These are phyloP conservation scores for Thinopyrum elongatum DNA, from an alignment of 176 grass and related monocot species.

Conservation along the genomic window DNA sequence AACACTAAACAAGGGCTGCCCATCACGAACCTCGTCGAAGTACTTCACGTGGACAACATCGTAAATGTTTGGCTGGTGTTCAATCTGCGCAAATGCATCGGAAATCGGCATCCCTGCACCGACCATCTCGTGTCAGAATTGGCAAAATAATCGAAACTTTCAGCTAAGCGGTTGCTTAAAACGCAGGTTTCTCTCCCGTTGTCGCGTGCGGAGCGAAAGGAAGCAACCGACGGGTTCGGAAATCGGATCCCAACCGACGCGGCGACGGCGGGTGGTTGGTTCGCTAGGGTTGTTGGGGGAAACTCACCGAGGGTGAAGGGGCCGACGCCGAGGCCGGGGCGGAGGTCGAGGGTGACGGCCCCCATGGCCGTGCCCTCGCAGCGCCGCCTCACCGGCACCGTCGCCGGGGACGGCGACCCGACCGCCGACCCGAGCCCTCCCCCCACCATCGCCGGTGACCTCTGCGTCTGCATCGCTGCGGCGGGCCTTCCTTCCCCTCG, in stretches of 20 bases:
- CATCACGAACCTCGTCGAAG: slow-evolving; percentile 80
- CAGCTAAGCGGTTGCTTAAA: slow-evolving; percentile 8
- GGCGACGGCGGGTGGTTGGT: neutral
- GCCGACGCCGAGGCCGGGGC: slow-evolving; percentile 80
- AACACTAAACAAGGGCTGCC: neutral
- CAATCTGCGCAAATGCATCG: slow-evolving; percentile 84
- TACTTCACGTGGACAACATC: slow-evolving; percentile 94
- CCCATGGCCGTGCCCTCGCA: slow-evolving; percentile 95
- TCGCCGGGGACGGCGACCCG: slow-evolving; percentile 40
- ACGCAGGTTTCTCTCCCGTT: neutral
- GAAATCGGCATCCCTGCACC: slow-evolving; percentile 89
- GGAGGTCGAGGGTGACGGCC: slow-evolving; percentile 88
- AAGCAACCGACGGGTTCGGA: slow-evolving; percentile 7
- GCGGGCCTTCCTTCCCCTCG: neutral
- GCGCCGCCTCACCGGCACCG: slow-evolving; percentile 53
- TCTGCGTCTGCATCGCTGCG: slow-evolving; percentile 46
- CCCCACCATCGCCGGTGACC: slow-evolving; percentile 40
- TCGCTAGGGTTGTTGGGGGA: neutral
- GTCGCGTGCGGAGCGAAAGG: neutral
- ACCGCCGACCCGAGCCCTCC: slow-evolving; percentile 11
- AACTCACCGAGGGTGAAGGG: slow-evolving; percentile 84
- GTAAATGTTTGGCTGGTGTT: slow-evolving; percentile 82
- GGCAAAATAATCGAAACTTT: neutral
- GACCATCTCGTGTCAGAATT: slow-evolving; percentile 29
- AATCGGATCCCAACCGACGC: neutral